Conservation (phyloP, 2,329 filamentous ascomycete genomes). For the Sporothrix humicola region DNA sequence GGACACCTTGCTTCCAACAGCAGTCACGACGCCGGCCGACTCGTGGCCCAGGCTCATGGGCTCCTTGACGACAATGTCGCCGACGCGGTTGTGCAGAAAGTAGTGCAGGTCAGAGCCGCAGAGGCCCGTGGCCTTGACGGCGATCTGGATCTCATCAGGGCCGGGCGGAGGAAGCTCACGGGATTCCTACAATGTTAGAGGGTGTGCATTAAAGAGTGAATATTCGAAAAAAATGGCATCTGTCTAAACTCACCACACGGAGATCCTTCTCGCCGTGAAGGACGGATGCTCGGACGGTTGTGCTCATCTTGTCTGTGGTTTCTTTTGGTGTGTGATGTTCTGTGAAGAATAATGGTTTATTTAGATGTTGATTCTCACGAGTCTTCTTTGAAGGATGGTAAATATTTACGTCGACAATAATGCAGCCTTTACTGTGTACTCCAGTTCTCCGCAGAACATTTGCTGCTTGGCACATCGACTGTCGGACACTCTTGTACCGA, state of each 20-base stretch:
- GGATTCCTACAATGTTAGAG: neutral
- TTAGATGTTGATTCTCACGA: no score
- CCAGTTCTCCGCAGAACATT: no score
- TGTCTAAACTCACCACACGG: constrained; percentile 48
- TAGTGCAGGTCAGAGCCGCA: constrained; percentile 68
- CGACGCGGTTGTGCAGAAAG: constrained; percentile 49
- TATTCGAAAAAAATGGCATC: neutral
- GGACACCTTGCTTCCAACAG: constrained; percentile 62
- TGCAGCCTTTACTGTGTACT: no score
- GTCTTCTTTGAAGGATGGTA: no score
- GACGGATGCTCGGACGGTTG: neutral
- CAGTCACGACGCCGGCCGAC: constrained; percentile 63
- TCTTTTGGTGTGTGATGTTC: no score
- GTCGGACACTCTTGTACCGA: no score
- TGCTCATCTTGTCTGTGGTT: neutral
- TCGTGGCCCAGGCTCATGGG: constrained; percentile 64
- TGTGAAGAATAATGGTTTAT: no score
- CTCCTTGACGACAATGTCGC: constrained; percentile 61
- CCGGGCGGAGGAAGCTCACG: neutral
- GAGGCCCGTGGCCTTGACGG: constrained; percentile 61
- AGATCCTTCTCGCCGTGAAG: constrained; percentile 39
- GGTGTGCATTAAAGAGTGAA: no score
- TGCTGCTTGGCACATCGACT: no score
- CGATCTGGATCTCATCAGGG: constrained; percentile 61
- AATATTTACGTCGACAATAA: no score